A percentile compares a stretch with the other conserved stretches of the same genome.
These are phyloP conservation scores for Suhomyces maxii DNA, from an alignment of 1,139 yeast genomes.

Conservation along the genomic window DNA sequence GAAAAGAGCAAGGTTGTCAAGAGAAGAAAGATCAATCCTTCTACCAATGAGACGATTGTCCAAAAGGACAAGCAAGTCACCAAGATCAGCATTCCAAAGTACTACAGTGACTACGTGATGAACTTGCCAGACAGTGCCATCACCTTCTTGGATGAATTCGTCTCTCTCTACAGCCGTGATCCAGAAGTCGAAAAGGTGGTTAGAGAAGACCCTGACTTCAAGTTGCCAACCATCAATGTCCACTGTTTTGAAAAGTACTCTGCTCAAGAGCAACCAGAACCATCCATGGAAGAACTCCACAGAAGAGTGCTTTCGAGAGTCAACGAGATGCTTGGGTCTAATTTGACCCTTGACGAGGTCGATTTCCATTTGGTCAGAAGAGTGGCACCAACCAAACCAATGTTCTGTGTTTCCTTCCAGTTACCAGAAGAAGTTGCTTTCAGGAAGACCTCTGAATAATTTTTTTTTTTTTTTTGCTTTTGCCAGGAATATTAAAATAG, in stretches of 20 bases:
- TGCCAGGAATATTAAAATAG: background rate
- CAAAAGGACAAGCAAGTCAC: conserved; percentile 31
- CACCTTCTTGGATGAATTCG: conserved; percentile 74
- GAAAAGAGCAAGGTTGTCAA: conserved; percentile 31
- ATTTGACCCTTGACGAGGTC: conserved; percentile 48
- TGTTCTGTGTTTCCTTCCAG: conserved; percentile 84
- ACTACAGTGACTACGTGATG: conserved; percentile 81
- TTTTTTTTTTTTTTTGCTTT: too few relatives aligned
- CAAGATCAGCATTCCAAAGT: conserved; percentile 52
- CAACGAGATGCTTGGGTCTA: conserved; percentile 49
- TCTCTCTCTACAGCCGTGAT: conserved; percentile 59
- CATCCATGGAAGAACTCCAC: conserved; percentile 63
- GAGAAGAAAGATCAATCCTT: conserved; percentile 32
- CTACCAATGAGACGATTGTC: conserved; percentile 16
- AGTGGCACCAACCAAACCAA: conserved; percentile 95
- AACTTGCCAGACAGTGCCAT: conserved; percentile 93
- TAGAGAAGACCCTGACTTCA: conserved; percentile 42
- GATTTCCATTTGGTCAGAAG: conserved; percentile 81
- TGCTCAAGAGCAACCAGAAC: conserved; percentile 64
- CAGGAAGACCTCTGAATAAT: conserved; percentile 13
- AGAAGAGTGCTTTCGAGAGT: conserved; percentile 62
- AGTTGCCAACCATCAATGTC: conserved; percentile 76
- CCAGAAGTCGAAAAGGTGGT: conserved; percentile 36
- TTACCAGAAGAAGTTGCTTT: conserved; percentile 82
- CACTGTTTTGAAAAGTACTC: conserved; percentile 91